These are phyloP conservation scores for Blastobotrys malaysiensis DNA, from an alignment of 1,139 yeast species.

Conservation along the genomic window DNA sequence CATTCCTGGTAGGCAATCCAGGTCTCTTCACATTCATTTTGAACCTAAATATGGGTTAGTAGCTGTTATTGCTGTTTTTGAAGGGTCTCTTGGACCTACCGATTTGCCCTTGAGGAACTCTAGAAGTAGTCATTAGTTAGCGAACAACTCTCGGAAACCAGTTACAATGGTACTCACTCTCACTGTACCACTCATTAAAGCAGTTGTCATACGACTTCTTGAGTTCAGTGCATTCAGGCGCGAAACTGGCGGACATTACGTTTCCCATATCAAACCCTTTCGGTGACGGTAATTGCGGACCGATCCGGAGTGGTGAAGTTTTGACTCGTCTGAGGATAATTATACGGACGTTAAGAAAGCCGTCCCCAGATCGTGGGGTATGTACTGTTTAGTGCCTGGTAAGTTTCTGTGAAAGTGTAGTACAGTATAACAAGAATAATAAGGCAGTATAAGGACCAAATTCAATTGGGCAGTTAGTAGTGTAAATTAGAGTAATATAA, in stretches of 20 bases:
- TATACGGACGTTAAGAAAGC: background rate
- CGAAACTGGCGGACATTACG: constrained; percentile 84
- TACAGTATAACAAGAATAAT: too few species aligned
- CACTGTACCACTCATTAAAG: constrained; percentile 94
- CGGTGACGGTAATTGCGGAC: background rate
- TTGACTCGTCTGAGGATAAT: background rate
- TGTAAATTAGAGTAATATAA: background rate
- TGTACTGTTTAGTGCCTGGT: too few species aligned
- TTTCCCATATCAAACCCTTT: constrained; percentile 29
- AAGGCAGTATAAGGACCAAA: background rate
- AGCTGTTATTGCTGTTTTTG: background rate
- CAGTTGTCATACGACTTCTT: constrained; percentile 87
- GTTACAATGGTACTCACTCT: constrained; percentile 40
- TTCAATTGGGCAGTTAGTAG: too few species aligned
- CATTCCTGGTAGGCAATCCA: constrained; percentile 88
- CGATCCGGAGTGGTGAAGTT: background rate
- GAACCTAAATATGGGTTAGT: constrained; percentile 10
- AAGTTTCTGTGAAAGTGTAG: too few species aligned
- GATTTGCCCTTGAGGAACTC: constrained; percentile 64
- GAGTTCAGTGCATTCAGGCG: constrained; percentile 90
- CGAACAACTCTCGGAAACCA: background rate
- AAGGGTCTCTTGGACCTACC: constrained; percentile 21
- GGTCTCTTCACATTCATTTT: constrained; percentile 81
- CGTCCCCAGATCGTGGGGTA: background rate
- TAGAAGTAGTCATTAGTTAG: constrained; percentile 15